Evolutionary conservation across 2,329 filamentous ascomycete species (phyloP), one percentile per base, ranked within the genome.

Genomic region (Talaromyces amestolkiae): DNA sequence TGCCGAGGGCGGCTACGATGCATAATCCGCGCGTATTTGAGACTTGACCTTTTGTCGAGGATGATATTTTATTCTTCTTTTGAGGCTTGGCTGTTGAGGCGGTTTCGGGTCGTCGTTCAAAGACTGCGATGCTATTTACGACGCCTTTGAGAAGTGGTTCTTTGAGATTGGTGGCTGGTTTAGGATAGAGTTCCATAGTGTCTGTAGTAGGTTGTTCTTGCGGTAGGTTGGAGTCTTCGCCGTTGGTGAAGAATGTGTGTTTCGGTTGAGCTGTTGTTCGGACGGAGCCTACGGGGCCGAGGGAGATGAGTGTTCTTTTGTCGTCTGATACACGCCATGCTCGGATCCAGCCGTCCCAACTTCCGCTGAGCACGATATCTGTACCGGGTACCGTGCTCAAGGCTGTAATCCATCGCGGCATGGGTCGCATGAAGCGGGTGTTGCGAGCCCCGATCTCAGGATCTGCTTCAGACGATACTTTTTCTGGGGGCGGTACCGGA

Each of bases 331-430:
- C 84, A 67, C 85, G 88, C 95, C 95, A 99, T 5, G 89, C 89
- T 59, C 94, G 85, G 65, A 99, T 84, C 77, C 87, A 88, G 2
- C 95, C 95, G 75, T 96, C 95, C 93, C 94, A 99, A 78, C 92
- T 97, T 37, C 94, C 95, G 69, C 89, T 96, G 60, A 99, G 83
- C 65, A 99, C 87, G 60, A 97, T 82, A 73, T 99, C 93, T 5
- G 92, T 94, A 76, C 93, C 97, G 0, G 95, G 94, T 58, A 99
- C 85, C 0, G 92, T 90, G 58, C 89, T 84, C 51, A 99, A 82
- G 6, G 94, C 93, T 1, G 95, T 99, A 76, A 99, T 95, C 85
- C 91, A 96, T 74, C 94, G 85, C 3, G 95, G 91, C 66, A 69
- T 89, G 80, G 51, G 89, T 83, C 56, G 90, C 81, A 76, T 77